These are phyloP conservation scores for Litsea cubeba DNA, from an alignment of 164 flowering plant genomes.

Conservation along the genomic window DNA sequence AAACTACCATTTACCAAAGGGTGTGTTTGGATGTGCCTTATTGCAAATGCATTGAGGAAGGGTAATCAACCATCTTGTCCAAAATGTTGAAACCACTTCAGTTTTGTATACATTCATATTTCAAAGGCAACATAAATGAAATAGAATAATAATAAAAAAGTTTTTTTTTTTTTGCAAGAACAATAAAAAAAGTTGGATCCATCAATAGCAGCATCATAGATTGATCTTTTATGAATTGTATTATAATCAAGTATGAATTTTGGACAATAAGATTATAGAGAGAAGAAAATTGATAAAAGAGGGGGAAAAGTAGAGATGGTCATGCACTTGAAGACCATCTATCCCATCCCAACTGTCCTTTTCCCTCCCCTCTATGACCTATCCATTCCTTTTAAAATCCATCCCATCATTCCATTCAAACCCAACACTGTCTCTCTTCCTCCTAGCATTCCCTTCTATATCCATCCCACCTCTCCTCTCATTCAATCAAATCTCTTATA, in stretches of 20 bases:
- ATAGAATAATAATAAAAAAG: background rate
- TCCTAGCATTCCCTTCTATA: conserved; percentile 10
- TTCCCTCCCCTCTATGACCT: too few species aligned
- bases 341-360: background rate
- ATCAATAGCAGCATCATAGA: background rate
- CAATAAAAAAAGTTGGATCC: background rate
- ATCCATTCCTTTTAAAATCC: background rate
- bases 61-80: background rate
- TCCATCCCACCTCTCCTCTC: conserved; percentile 4
- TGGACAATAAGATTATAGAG: background rate
- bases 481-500: background rate
- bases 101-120: background rate
- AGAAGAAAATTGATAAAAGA: background rate
- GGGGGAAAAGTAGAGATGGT: background rate
- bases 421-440: background rate
- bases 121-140: background rate
- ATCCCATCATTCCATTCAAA: background rate
- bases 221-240: background rate
- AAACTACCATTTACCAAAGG: background rate
- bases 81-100: background rate
- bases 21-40: background rate
- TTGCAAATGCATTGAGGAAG: background rate
- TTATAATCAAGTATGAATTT: background rate
- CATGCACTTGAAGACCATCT: background rate
- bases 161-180: too few species aligned